Conservation (phyloP, 805 yeast genomes). For the Jamesozyma spencerorum region DNA sequence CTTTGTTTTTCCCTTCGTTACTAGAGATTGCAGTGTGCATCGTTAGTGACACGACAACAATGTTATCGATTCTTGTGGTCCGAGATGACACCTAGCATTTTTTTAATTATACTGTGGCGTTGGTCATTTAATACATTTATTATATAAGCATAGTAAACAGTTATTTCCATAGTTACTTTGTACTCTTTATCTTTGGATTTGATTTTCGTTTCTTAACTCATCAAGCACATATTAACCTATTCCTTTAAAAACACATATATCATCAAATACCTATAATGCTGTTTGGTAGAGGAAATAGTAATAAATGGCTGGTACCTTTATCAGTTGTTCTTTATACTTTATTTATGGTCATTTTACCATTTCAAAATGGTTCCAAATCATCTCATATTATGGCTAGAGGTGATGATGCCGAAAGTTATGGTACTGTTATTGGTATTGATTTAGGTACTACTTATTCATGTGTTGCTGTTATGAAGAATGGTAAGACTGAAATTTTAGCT, state of each 20-base stretch:
- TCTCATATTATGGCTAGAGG: constrained; percentile 29
- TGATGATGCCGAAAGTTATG: constrained; percentile 41
- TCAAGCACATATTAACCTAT: too few relatives aligned
- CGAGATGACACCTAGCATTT: too few relatives aligned
- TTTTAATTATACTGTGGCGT: too few relatives aligned
- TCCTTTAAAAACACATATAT: background rate
- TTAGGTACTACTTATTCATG: constrained; percentile 97
- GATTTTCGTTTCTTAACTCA: too few relatives aligned
- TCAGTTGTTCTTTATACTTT: constrained; percentile 27
- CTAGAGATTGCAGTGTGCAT: too few relatives aligned
- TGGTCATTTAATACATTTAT: too few relatives aligned
- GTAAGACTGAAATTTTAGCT: constrained; percentile 89
- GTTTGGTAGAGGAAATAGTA: constrained; percentile 7
- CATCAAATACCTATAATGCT: background rate
- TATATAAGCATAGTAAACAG: too few relatives aligned
- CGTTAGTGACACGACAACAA: too few relatives aligned
- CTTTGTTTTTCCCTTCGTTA: too few relatives aligned
- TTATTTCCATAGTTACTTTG: too few relatives aligned
- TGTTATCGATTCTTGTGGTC: too few relatives aligned
- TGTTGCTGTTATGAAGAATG: constrained; percentile 81
- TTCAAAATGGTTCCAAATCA: constrained; percentile 21
- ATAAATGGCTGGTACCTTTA: constrained; percentile 42
- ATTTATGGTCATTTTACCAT: constrained; percentile 25
- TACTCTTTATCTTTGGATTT: too few relatives aligned
- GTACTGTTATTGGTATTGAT: constrained; percentile 67